A percentile compares a stretch with the other conserved stretches of the same genome.
phyloP scores from a whole-genome alignment of 768 basidiomycete species.

The Hirschioporus abietinus region DNA sequence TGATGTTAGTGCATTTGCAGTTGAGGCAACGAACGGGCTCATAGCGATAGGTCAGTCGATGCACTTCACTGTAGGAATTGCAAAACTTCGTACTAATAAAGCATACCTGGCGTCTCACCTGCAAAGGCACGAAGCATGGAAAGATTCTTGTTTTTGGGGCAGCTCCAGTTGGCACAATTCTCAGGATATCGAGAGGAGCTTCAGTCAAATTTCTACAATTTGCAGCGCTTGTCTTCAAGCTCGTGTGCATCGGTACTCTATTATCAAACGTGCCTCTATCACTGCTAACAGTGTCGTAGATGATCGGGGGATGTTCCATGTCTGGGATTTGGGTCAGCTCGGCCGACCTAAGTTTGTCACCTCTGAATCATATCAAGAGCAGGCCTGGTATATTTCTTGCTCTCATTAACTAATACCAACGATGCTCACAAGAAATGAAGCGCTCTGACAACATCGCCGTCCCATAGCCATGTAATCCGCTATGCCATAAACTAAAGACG shows the following conservation, averaged over 20 bases:
- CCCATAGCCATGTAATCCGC: slow-evolving; percentile 63
- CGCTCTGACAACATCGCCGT: slow-evolving; percentile 57
- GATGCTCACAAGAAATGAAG: slow-evolving; percentile 26
- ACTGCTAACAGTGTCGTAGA: slow-evolving; percentile 31
- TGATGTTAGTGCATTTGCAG: slow-evolving; percentile 47
- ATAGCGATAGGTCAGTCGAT: slow-evolving; percentile 47
- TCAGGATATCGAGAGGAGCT: slow-evolving; percentile 39
- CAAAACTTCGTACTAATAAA: background rate
- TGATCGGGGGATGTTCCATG: slow-evolving; percentile 45
- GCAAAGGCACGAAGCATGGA: slow-evolving; percentile 59
- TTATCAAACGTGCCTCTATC: background rate
- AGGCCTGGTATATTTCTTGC: slow-evolving; percentile 29
- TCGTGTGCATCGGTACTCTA: slow-evolving; percentile 58
- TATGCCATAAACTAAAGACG: background rate
- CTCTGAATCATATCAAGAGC: slow-evolving; percentile 43
- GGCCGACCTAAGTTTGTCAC: slow-evolving; percentile 49
- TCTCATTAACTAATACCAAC: background rate
- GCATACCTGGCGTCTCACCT: no score
- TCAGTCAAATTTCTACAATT: slow-evolving; percentile 59
- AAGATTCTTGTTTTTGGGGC: slow-evolving; percentile 61
- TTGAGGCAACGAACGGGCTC: slow-evolving; percentile 55
- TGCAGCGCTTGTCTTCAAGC: slow-evolving; percentile 43
- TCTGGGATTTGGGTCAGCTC: slow-evolving; percentile 53
- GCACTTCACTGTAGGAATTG: background rate
- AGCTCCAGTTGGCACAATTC: slow-evolving; percentile 51